Conservation (phyloP, 2,329 filamentous ascomycete species). For the Fusarium nanum region DNA sequence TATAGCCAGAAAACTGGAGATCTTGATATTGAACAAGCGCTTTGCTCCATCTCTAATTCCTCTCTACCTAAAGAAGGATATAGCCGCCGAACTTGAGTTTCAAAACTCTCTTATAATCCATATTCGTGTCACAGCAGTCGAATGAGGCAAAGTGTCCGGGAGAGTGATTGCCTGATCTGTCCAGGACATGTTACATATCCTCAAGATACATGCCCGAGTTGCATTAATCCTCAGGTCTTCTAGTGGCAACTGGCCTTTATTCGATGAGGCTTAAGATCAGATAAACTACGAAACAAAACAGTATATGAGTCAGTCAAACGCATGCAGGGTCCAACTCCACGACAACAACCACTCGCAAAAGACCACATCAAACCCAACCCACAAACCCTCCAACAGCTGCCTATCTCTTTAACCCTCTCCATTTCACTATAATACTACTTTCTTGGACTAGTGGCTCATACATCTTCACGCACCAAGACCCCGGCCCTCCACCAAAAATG, state of each 20-base stretch:
- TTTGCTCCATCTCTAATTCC: no score
- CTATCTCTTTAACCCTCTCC: not conserved
- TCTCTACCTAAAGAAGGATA: not conserved
- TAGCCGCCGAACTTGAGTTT: not conserved
- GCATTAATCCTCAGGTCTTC: no score
- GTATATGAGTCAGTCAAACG: constrained; percentile 26
- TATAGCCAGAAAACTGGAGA: fast-evolving
- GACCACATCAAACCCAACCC: constrained; percentile 1
- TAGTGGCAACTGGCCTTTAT: fast-evolving
- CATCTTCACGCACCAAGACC: not conserved
- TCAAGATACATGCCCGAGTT: not conserved
- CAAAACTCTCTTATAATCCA: fast-evolving
- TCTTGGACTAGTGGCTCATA: constrained; percentile 1
- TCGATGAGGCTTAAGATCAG: not conserved
- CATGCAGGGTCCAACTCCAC: constrained; percentile 24
- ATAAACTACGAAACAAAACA: constrained; percentile 6
- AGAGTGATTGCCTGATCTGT: not conserved
- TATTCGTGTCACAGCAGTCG: not conserved
- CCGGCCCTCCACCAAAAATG: constrained; percentile 4
- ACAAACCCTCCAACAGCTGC: not conserved
- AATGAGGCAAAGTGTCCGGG: not conserved
- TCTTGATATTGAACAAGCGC: not conserved
- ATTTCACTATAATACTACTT: not conserved
- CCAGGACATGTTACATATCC: not conserved
- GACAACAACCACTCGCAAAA: constrained; percentile 1